Evolutionary conservation across 768 basidiomycete genomes (phyloP), one percentile per base, ranked within the genome.

Genomic region (Pholiota microspora): DNA sequence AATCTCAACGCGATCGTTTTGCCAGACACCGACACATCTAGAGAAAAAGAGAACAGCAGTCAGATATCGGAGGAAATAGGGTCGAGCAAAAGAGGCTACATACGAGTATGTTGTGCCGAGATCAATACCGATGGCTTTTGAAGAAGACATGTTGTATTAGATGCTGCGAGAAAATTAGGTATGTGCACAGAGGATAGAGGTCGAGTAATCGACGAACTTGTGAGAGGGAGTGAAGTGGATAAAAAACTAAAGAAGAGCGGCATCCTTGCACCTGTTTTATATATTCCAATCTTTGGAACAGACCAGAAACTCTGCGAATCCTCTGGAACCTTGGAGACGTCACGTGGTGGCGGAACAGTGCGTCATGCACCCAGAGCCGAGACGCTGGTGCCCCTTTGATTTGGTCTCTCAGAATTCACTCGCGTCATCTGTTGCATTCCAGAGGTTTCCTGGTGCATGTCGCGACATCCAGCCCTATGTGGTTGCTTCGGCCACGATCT

Each of bases 1-100:
- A 80, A 98, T 98, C 75, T 98, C 95, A 67, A 98, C 95, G 67
- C 96, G 94, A 84, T 98, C 96, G 75, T 97, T 94, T 83, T 96
- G 93, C 95, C 95, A 98, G 68, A 98, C 94, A 79, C 94, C 96
- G 65, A 98, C 96, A 73, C 95, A 98, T 45, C 94, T 96, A 55
- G 45, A 64, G 51, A 64, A 65, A 66, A 53, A 53, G 21, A 15
- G 38, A 16, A 46, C 28, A 32, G 35, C 48, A 35, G 28, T 42
- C 36, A 9, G 45, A 31, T 35, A 25, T 7, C 15, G 28, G 67
- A 58, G 47, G 55, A 56, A 27, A 42, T 10, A 16, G n/a, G 40
- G 16, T 0, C 10, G 4, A 7, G 9, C n/a, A 18, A 21, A 23
- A 61, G 38, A 24, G 27, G 53, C 29, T 13, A 72, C 87, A 63